Evolutionary conservation across 2,329 filamentous ascomycete species (phyloP), one percentile per base, ranked within the genome.

Genomic region (Catunica adiposa): DNA sequence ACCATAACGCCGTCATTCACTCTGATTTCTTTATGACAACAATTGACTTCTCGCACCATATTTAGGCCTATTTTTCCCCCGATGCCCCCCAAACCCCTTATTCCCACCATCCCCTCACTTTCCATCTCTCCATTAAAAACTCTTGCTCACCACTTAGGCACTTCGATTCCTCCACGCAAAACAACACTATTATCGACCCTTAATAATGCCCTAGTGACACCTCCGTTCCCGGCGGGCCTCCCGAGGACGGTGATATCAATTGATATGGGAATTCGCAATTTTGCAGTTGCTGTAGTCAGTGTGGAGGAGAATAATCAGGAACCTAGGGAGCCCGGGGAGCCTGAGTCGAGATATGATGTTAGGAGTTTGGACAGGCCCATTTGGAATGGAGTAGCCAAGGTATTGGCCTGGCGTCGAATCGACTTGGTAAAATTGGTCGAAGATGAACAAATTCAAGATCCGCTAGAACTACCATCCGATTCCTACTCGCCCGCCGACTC

Each of bases 181-280:
- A 22, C 42, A 15, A 29, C 25, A 9, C 14, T 57, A 20, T 23
- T 22, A 17, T 29, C 55, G n/a, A 17, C 22, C 7, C 46, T 57
- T 3, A 37, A 54, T 23, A 9, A 25, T 6, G 31, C 31, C 42
- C 26, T 57, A 26, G n/a, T 17, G 25, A n/a, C 38, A 3, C 22
- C 48, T 9, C 17, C 34, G 5, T 44, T 31, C 17, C 8, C 44
- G 15, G 11, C 37, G 14, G 23, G 3, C 7, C 48, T 20, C 17
- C 26, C n/a, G n/a, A n/a, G 38, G 15, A 29, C 51, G 7, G 40
- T 57, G 17, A 40, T 57, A 22, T 53, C 51, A n/a, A 57, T 57
- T 26, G 55, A 57, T 37, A 53, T 57, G 51, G 55, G 55, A 25
- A 57, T 57, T 20, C 55, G 55, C 22, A 57, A 57, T 22, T 47